Evolutionary conservation across 495 filamentous ascomycete genomes (phyloP).

Genomic region (Lophiotrema nucula): DNA sequence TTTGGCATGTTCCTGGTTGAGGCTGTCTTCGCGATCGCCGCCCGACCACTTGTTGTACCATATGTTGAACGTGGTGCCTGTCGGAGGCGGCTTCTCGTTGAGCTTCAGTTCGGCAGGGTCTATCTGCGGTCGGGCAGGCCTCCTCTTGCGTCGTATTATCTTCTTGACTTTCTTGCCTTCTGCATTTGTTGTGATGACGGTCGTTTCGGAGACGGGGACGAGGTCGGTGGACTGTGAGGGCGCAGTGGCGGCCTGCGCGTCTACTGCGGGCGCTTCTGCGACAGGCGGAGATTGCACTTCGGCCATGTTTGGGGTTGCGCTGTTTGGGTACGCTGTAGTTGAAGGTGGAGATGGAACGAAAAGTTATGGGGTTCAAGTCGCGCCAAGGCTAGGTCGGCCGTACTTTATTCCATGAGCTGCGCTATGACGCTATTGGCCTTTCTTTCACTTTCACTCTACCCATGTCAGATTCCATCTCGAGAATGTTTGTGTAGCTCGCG

Average conservation of each 20-base stretch:
- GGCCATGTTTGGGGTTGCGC: no score
- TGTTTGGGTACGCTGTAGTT: no score
- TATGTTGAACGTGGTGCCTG: constrained; percentile 78
- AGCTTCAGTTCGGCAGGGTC: constrained; percentile 78
- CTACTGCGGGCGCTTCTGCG: not conserved
- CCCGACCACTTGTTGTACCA: constrained; percentile 97
- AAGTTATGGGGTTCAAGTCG: no score
- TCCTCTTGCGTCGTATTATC: constrained; percentile 61
- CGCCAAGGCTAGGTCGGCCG: no score
- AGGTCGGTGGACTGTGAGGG: not conserved
- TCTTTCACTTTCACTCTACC: no score
- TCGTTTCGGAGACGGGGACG: constrained; percentile 5
- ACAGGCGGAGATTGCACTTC: not conserved
- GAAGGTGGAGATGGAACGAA: no score
- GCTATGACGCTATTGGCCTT: no score
- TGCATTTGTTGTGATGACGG: constrained; percentile 24
- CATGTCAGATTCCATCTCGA: no score
- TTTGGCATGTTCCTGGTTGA: constrained; percentile 69
- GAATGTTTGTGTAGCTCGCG: no score
- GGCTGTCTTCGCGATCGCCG: constrained; percentile 88
- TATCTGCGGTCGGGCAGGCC: constrained; percentile 71
- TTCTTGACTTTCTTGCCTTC: constrained; percentile 67
- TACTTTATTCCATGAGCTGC: no score
- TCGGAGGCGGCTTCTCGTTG: constrained; percentile 75
- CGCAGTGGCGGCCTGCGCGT: not conserved